Percentiles rank a stretch among this genome's conserved stretches.
phyloP scores from a whole-genome alignment of 495 filamentous ascomycete species.

The Aspergillus cristatus region DNA sequence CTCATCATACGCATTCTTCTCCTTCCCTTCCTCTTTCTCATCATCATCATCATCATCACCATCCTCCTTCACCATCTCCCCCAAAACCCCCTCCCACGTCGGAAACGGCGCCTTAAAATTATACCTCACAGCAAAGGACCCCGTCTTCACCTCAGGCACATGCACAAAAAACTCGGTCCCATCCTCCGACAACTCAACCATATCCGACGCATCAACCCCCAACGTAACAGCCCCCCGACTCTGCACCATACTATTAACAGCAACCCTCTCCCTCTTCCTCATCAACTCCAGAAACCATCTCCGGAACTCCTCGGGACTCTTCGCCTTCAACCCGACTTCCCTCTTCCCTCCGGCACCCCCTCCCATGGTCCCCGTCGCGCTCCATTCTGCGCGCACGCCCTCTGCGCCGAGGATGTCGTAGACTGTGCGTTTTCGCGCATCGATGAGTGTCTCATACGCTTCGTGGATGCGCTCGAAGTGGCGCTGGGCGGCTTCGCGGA shows the following conservation, averaged over 20 bases:
- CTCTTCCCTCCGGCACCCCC: constrained; percentile 18
- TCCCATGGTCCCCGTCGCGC: constrained; percentile 25
- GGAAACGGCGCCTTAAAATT: constrained; percentile 28
- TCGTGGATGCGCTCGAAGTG: constrained; percentile 41
- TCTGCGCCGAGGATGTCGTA: constrained; percentile 45
- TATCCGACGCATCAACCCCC: constrained; percentile 32
- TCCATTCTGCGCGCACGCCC: constrained; percentile 38
- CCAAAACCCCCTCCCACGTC: constrained; percentile 12
- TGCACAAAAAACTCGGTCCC: constrained; percentile 21
- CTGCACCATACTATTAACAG: constrained; percentile 34
- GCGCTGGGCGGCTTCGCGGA: constrained; percentile 34
- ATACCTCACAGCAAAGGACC: constrained; percentile 22
- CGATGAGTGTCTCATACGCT: constrained; percentile 47
- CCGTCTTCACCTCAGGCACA: constrained; percentile 16
- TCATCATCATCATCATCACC: constrained; percentile 15
- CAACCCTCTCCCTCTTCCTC: constrained; percentile 32
- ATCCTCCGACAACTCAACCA: constrained; percentile 23
- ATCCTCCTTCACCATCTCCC: constrained; percentile 8
- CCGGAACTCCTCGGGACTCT: constrained; percentile 39
- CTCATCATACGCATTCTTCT: constrained; percentile 1
- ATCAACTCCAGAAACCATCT: constrained; percentile 41
- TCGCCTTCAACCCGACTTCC: constrained; percentile 34
- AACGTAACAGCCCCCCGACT: constrained; percentile 28
- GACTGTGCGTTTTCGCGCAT: constrained; percentile 44
- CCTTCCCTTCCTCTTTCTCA: constrained; percentile 8